Conservation (phyloP, 208 protist species). For the Trypanosoma lewisi region DNA sequence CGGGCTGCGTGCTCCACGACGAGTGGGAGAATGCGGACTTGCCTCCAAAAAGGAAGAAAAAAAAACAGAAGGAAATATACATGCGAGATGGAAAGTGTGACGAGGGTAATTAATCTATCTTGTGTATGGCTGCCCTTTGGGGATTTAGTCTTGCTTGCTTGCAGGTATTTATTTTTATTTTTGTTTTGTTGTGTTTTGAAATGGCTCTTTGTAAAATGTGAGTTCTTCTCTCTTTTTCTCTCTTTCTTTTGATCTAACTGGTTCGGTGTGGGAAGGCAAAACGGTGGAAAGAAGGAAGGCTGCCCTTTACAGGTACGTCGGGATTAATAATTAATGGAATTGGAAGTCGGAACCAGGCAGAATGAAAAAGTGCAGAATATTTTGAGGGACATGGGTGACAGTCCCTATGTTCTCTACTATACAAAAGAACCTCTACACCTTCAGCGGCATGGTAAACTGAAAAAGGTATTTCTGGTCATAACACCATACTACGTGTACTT, state of each 20-base stretch:
- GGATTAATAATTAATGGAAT: neutral
- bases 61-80: neutral
- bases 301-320: neutral
- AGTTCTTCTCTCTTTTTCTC: slow-evolving; percentile 4
- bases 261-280: neutral
- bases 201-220: too few species aligned
- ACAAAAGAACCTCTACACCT: slow-evolving; percentile 45
- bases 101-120: neutral
- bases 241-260: neutral
- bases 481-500: slow-evolving; percentile 83
- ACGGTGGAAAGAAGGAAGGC: neutral
- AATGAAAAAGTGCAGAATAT: slow-evolving; percentile 56
- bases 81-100: neutral
- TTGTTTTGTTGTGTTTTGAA: neutral
- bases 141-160: too few species aligned
- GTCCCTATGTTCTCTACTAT: slow-evolving; percentile 66
- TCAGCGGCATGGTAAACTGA: slow-evolving; percentile 37
- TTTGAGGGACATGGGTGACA: slow-evolving; percentile 70
- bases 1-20: neutral
- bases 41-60: neutral
- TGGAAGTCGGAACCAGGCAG: neutral
- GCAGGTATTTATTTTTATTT: too few species aligned
- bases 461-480: slow-evolving; percentile 62
- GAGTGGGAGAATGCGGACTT: neutral
- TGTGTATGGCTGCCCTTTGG: too few species aligned